Evolutionary conservation across 768 basidiomycete genomes (phyloP).

Genomic region (Phylloporus rhodoxanthus): DNA sequence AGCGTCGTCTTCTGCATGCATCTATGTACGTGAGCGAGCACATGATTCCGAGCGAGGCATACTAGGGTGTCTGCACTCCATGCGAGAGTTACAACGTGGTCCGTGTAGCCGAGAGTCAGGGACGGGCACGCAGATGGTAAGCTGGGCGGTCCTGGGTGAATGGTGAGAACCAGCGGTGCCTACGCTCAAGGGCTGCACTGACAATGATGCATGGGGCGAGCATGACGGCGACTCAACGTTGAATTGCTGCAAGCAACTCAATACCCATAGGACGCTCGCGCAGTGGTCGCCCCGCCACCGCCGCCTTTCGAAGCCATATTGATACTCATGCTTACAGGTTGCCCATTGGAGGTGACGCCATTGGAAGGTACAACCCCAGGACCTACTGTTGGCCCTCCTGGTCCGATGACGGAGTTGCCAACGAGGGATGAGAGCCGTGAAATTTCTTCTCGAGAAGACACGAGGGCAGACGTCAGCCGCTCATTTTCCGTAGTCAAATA

Average conservation of each 20-base stretch:
- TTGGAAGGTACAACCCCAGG: constrained; percentile 28
- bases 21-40: constrained; percentile 17
- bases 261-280: constrained; percentile 39
- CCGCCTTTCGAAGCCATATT: constrained; percentile 36
- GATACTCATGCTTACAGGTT: constrained; percentile 41
- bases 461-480: constrained; percentile 79
- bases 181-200: constrained; percentile 11
- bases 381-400: constrained; percentile 27
- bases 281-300: constrained; percentile 23
- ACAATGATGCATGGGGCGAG: constrained; percentile 4
- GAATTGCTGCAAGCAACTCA: constrained; percentile 14
- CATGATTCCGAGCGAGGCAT: neutral
- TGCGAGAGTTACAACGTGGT: constrained; percentile 7
- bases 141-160: constrained; percentile 9
- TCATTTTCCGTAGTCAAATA: constrained; percentile 92
- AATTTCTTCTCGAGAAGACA: constrained; percentile 87
- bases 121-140: constrained; percentile 14
- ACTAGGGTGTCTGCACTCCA: neutral
- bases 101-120: constrained; percentile 7
- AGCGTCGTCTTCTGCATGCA: constrained; percentile 15
- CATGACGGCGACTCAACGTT: constrained; percentile 2
- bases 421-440: constrained; percentile 72
- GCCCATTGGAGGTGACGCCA: constrained; percentile 24
- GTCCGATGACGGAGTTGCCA: constrained; percentile 54
- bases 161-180: neutral